Conservation (phyloP, 805 yeast genomes). For the Myxozyma kluyveri region DNA sequence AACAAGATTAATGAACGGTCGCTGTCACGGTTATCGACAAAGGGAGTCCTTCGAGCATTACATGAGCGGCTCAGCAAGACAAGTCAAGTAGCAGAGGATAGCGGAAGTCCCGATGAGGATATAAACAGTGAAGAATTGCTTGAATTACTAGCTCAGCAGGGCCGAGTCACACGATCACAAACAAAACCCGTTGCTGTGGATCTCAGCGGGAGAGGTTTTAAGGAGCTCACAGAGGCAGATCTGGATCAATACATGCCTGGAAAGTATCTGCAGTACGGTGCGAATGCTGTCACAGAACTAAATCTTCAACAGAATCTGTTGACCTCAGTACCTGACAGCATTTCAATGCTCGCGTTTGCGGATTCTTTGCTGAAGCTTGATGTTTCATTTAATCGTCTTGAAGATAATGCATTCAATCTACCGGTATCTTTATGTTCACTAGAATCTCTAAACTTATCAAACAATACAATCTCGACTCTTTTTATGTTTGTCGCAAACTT, state of each 20-base stretch:
- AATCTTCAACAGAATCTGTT: conserved; percentile 17
- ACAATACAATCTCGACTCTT: conserved; percentile 13
- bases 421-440: conserved; percentile 13
- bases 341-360: conserved; percentile 20
- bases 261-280: conserved; percentile 7
- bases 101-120: neutral
- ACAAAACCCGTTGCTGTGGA: conserved; percentile 11
- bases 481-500: conserved; percentile 14
- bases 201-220: conserved; percentile 17
- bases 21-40: conserved; percentile 9
- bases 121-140: conserved; percentile 10
- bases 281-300: conserved; percentile 12
- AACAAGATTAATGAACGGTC: conserved; percentile 22
- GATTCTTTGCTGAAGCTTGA: conserved; percentile 14
- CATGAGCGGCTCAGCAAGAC: conserved; percentile 13
- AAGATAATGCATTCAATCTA: conserved; percentile 13
- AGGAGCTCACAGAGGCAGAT: conserved; percentile 9
- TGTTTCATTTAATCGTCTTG: conserved; percentile 23
- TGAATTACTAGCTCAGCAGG: conserved; percentile 9
- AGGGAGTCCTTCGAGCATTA: conserved; percentile 11
- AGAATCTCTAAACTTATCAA: conserved; percentile 15
- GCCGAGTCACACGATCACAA: conserved; percentile 9
- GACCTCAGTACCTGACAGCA: conserved; percentile 13
- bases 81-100: neutral
- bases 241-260: conserved; percentile 20